Evolutionary conservation across 2,329 filamentous ascomycete species (phyloP).

Genomic region (Clonostachys sp.): DNA sequence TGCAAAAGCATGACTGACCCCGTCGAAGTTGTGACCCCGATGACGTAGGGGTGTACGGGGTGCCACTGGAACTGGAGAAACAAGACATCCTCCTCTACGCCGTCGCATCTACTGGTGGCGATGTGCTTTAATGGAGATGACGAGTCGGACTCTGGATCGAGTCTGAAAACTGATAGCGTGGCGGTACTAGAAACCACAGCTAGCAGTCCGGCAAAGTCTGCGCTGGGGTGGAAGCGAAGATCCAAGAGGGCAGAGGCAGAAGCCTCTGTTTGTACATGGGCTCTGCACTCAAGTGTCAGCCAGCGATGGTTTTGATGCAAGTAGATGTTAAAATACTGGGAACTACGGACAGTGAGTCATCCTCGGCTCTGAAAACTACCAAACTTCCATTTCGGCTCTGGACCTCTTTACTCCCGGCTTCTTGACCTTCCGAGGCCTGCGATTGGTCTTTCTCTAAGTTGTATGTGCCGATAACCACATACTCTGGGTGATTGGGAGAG

Average conservation of each 20-base stretch:
- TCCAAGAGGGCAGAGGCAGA: conserved; percentile 77
- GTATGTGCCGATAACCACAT: conserved; percentile 83
- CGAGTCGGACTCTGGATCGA: conserved; percentile 31
- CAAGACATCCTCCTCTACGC: conserved; percentile 53
- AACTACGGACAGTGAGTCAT: conserved; percentile 20
- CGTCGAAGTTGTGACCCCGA: conserved; percentile 69
- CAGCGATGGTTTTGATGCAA: background rate
- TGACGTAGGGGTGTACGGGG: conserved; percentile 43
- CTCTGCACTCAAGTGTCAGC: conserved; percentile 27
- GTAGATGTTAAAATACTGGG: conserved; percentile 4
- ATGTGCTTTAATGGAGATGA: conserved; percentile 29
- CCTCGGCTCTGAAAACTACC: conserved; percentile 56
- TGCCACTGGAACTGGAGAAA: conserved; percentile 75
- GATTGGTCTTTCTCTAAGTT: conserved; percentile 53
- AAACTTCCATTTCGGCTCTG: conserved; percentile 73
- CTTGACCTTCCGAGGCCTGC: conserved; percentile 3
- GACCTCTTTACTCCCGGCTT: conserved; percentile 23
- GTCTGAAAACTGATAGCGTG: conserved; percentile 58
- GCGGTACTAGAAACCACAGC: conserved; percentile 78
- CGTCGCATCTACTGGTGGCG: conserved; percentile 37
- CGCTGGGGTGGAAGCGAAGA: conserved; percentile 67
- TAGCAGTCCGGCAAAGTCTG: conserved; percentile 46
- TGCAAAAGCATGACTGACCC: conserved; percentile 56
- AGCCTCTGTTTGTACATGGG: conserved; percentile 50
- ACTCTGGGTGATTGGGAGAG: conserved; percentile 54